A percentile compares a stretch with the other conserved stretches of the same genome.
phyloP scores from a whole-genome alignment of 1,284 basidiomycete species.

The Retiboletus flavoniger region DNA sequence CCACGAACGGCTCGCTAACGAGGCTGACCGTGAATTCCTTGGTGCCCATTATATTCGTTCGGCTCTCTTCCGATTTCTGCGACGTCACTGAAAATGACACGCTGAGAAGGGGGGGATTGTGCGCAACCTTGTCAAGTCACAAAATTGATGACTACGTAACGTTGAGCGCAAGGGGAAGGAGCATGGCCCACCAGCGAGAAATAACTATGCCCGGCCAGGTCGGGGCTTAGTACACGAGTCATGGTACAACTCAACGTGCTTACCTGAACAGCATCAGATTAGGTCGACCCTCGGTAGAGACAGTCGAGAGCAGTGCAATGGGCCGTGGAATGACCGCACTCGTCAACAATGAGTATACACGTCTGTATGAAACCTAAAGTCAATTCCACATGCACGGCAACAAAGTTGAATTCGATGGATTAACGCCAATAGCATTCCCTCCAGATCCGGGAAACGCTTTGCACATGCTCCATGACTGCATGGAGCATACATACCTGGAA shows the following conservation, averaged over 20 bases:
- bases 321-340: constrained; percentile 71
- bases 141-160: constrained; percentile 32
- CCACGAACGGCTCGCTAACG: constrained; percentile 72
- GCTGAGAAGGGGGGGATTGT: constrained; percentile 67
- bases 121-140: constrained; percentile 45
- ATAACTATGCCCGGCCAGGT: constrained; percentile 40
- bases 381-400: constrained; percentile 20
- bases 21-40: constrained; percentile 77
- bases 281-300: constrained; percentile 51
- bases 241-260: not conserved
- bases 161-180: constrained; percentile 14
- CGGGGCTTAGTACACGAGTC: constrained; percentile 5
- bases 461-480: constrained; percentile 6
- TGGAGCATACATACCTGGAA: constrained; percentile 29
- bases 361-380: constrained; percentile 35
- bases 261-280: constrained; percentile 72
- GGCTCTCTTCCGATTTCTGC: constrained; percentile 60
- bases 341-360: constrained; percentile 59
- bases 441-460: not conserved
- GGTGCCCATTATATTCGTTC: constrained; percentile 63
- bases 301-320: constrained; percentile 70
- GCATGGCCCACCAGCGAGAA: constrained; percentile 47
- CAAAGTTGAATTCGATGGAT: constrained; percentile 17
- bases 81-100: constrained; percentile 52
- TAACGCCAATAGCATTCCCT: constrained; percentile 1